Conservation (phyloP, 176 grass and related monocot genomes). For the Musa acuminata region DNA sequence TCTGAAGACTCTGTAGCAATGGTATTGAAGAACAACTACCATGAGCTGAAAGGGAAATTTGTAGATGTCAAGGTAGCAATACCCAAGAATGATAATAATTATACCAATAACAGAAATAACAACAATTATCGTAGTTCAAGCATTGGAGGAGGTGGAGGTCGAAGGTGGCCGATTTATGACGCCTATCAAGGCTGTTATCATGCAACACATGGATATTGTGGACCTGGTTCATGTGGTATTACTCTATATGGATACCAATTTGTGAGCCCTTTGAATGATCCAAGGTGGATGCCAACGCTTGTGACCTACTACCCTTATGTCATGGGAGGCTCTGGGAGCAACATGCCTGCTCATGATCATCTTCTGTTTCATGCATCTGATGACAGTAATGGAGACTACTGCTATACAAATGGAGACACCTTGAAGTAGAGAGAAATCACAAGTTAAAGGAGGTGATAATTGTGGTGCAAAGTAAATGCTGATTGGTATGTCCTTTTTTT, state of each 20-base stretch:
- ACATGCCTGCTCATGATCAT: not conserved
- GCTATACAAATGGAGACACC: not conserved
- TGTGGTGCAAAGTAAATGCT: too few species aligned
- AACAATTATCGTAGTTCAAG: slow-evolving; percentile 13
- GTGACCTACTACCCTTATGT: not conserved
- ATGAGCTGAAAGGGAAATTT: slow-evolving; percentile 38
- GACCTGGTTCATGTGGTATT: not conserved
- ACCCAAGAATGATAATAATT: slow-evolving; percentile 29
- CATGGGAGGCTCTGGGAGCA: not conserved
- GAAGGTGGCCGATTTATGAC: slow-evolving; percentile 8
- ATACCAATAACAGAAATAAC: slow-evolving; percentile 5
- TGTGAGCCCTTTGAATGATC: not conserved
- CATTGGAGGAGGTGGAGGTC: not conserved
- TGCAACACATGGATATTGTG: not conserved
- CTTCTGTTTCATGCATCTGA: not conserved
- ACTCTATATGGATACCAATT: not conserved
- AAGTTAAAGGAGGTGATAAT: too few species aligned
- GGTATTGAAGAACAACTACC: slow-evolving; percentile 31
- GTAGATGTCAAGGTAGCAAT: slow-evolving; percentile 34
- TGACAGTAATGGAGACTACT: not conserved
- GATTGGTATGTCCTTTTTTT: too few species aligned
- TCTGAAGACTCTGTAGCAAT: slow-evolving; percentile 24
- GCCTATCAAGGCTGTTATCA: slow-evolving; percentile 8
- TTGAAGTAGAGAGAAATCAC: too few species aligned
- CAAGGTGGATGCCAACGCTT: not conserved